phyloP scores from a whole-genome alignment of 2,329 filamentous ascomycete genomes.

The Xylaria sp. region DNA sequence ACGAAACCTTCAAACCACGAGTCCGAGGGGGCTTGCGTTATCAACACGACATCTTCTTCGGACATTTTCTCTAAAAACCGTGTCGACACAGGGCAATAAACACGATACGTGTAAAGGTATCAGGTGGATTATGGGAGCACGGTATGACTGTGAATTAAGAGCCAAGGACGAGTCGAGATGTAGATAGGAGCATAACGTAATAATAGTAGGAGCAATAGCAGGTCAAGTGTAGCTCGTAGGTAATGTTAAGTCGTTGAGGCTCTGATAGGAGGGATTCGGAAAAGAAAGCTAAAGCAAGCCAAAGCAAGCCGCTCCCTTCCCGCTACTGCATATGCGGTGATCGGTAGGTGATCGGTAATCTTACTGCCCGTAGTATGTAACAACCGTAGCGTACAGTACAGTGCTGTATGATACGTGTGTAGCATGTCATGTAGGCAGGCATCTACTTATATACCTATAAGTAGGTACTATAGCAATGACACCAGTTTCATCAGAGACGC shows the following conservation, averaged over 20 bases:
- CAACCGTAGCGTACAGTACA: not conserved
- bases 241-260: slow-evolving; percentile 13
- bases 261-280: slow-evolving; percentile 7
- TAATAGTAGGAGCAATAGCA: not conserved
- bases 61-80: slow-evolving; percentile 27
- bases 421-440: not conserved
- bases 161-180: not conserved
- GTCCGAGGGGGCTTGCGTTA: slow-evolving; percentile 41
- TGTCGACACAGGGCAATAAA: not conserved
- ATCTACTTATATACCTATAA: too few species aligned
- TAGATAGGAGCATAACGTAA: not conserved
- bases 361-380: not conserved
- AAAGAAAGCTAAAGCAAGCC: slow-evolving; percentile 5
- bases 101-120: not conserved
- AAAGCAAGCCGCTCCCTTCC: slow-evolving; percentile 7
- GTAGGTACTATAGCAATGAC: too few species aligned
- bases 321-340: slow-evolving; percentile 16
- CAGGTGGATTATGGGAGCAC: not conserved
- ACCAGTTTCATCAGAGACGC: not conserved
- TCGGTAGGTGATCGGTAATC: slow-evolving; percentile 11
- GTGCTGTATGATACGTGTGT: too few species aligned
- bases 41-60: slow-evolving; percentile 39
- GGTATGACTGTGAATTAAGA: not conserved
- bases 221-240: not conserved
- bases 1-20: slow-evolving; percentile 42